phyloP scores from a whole-genome alignment of 371 early-diverging fungal genomes.

The Apophysomyces trapeziformis region DNA sequence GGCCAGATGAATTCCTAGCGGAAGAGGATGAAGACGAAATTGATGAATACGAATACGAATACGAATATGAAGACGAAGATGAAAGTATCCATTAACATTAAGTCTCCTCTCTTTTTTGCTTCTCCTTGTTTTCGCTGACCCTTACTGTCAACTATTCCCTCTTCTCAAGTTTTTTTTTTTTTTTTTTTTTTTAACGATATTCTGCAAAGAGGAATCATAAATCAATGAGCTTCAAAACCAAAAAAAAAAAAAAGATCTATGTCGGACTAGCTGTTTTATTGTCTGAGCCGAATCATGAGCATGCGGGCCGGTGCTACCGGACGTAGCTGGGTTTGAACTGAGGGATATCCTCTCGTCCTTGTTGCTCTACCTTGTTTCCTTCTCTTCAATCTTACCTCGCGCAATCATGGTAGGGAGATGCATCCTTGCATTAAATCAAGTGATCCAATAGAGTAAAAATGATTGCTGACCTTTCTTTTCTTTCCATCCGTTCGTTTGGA shows the following conservation, averaged over 20 bases:
- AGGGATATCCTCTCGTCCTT: not conserved
- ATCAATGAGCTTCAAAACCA: too few relatives aligned
- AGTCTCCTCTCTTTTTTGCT: not conserved
- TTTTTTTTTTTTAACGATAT: not conserved
- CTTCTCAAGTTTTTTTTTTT: not conserved
- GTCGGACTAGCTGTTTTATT: not conserved
- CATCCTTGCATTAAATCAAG: not conserved
- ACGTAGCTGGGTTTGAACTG: not conserved
- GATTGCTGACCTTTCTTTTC: not conserved
- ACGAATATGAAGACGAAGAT: not conserved
- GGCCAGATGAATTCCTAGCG: not conserved
- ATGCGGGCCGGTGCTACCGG: too few relatives aligned
- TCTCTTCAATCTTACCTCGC: conserved; percentile 11
- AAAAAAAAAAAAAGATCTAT: not conserved
- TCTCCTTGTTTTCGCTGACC: not conserved
- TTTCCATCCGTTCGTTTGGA: not conserved
- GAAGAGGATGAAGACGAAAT: not conserved
- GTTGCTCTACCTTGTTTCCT: not conserved
- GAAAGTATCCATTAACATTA: not conserved
- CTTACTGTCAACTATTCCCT: not conserved
- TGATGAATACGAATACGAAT: not conserved
- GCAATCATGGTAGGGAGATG: conserved; percentile 8
- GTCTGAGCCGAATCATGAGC: not conserved
- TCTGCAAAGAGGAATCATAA: not conserved
- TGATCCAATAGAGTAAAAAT: not conserved